phyloP scores from a whole-genome alignment of 2,329 filamentous ascomycete species.

The Nothopassalora personata region DNA sequence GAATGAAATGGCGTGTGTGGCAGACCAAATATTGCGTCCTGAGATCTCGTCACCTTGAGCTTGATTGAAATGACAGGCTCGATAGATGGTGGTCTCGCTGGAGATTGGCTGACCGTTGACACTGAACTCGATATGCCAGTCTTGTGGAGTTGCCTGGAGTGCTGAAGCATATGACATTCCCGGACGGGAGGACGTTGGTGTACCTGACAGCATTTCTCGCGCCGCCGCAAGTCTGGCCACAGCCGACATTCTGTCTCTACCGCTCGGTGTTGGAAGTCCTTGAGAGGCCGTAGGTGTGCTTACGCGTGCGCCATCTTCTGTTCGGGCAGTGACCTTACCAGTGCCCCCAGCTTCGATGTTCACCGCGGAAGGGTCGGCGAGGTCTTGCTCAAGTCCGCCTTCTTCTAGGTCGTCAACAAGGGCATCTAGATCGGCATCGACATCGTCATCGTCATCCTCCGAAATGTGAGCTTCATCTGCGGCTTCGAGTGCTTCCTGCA shows the following conservation, averaged over 20 bases:
- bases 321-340: slow-evolving; percentile 82
- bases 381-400: slow-evolving; percentile 66
- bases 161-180: slow-evolving; percentile 80
- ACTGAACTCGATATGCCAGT: slow-evolving; percentile 97
- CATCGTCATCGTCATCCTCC: slow-evolving; percentile 53
- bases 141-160: slow-evolving; percentile 72
- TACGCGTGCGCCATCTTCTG: slow-evolving; percentile 84
- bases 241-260: slow-evolving; percentile 28
- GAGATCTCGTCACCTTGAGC: slow-evolving; percentile 59
- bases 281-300: slow-evolving; percentile 65
- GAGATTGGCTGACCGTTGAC: slow-evolving; percentile 77
- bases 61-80: slow-evolving; percentile 75
- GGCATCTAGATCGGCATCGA: slow-evolving; percentile 63
- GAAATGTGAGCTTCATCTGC: slow-evolving; percentile 84
- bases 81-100: slow-evolving; percentile 92
- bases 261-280: slow-evolving; percentile 33
- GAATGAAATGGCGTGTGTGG: slow-evolving; percentile 87
- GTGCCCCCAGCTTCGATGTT: slow-evolving; percentile 83
- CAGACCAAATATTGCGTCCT: slow-evolving; percentile 79
- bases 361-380: slow-evolving; percentile 78
- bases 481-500: slow-evolving; percentile 74
- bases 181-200: slow-evolving; percentile 48
- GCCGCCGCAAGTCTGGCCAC: slow-evolving; percentile 30
- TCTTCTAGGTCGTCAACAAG: slow-evolving; percentile 89
- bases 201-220: slow-evolving; percentile 33